phyloP scores from a whole-genome alignment of 768 basidiomycete genomes.

The Leccinum variicolor region DNA sequence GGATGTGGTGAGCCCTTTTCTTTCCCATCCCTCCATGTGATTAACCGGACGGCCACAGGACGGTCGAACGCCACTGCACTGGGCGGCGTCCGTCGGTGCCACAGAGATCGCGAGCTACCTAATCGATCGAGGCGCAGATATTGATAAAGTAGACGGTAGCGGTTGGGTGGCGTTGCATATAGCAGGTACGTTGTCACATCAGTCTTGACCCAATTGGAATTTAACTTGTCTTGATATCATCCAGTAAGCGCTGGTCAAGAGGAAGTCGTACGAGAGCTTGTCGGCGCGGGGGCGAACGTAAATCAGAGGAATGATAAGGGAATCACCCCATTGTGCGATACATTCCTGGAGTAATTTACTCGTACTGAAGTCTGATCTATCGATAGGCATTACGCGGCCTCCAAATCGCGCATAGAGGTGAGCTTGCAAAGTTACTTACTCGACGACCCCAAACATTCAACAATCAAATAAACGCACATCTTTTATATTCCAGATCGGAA shows the following conservation, averaged over 20 bases:
- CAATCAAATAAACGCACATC: slow-evolving; percentile 22
- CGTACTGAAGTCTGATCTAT: slow-evolving; percentile 2
- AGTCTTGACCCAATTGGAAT: background rate
- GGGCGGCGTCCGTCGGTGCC: slow-evolving; percentile 76
- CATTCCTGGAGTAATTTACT: background rate
- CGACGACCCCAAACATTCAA: slow-evolving; percentile 18
- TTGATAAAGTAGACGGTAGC: slow-evolving; percentile 57
- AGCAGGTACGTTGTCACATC: slow-evolving; percentile 46
- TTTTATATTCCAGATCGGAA: slow-evolving; percentile 67
- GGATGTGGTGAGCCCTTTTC: slow-evolving; percentile 49
- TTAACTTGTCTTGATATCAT: slow-evolving; percentile 1
- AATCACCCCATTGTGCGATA: slow-evolving; percentile 71
- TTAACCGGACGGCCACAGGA: slow-evolving; percentile 44
- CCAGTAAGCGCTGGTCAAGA: slow-evolving; percentile 81
- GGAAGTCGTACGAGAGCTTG: slow-evolving; percentile 67
- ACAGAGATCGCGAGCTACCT: slow-evolving; percentile 65
- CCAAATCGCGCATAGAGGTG: slow-evolving; percentile 85
- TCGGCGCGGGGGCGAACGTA: slow-evolving; percentile 82
- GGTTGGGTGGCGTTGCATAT: slow-evolving; percentile 84
- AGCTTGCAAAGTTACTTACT: slow-evolving; percentile 21
- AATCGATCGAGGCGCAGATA: slow-evolving; percentile 66
- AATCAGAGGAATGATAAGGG: slow-evolving; percentile 81
- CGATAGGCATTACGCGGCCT: slow-evolving; percentile 86
- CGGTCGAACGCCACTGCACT: slow-evolving; percentile 78
- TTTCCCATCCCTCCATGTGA: background rate